A percentile compares a stretch with the other conserved stretches of the same genome.
phyloP scores from a whole-genome alignment of 306 rosid genomes.

The Acacia melanoxylon region DNA sequence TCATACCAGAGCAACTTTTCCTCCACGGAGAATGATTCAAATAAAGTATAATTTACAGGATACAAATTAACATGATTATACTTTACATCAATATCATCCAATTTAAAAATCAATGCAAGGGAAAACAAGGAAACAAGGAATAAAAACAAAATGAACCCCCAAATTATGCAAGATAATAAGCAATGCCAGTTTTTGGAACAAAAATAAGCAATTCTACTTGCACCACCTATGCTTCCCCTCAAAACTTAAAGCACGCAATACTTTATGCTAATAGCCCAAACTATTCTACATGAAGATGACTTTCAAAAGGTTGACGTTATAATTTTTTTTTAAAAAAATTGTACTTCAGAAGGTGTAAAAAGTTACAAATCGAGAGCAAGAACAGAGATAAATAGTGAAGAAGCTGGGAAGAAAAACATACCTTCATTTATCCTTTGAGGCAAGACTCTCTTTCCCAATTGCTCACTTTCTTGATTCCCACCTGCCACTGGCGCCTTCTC shows the following conservation, averaged over 20 bases:
- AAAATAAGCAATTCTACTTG: slow-evolving; percentile 19
- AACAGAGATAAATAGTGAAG: background rate
- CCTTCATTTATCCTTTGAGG: slow-evolving; percentile 40
- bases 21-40: background rate
- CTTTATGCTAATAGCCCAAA: background rate
- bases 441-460: slow-evolving; percentile 24
- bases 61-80: background rate
- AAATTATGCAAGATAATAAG: slow-evolving; percentile 2
- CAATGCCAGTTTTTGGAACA: slow-evolving; percentile 8
- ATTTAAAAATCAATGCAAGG: background rate
- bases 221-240: slow-evolving; percentile 1
- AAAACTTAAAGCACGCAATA: slow-evolving; percentile 3
- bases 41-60: background rate
- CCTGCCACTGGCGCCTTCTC: slow-evolving; percentile 14
- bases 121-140: background rate
- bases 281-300: background rate
- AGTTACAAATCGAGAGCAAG: background rate
- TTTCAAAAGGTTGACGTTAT: background rate
- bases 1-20: background rate
- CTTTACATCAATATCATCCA: background rate
- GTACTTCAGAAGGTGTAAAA: background rate
- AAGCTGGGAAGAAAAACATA: background rate
- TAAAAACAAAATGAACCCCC: background rate
- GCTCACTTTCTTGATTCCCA: slow-evolving; percentile 21
- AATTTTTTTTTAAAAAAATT: background rate